Conservation (phyloP, 768 basidiomycete species). For the Cytidiella melzeri region DNA sequence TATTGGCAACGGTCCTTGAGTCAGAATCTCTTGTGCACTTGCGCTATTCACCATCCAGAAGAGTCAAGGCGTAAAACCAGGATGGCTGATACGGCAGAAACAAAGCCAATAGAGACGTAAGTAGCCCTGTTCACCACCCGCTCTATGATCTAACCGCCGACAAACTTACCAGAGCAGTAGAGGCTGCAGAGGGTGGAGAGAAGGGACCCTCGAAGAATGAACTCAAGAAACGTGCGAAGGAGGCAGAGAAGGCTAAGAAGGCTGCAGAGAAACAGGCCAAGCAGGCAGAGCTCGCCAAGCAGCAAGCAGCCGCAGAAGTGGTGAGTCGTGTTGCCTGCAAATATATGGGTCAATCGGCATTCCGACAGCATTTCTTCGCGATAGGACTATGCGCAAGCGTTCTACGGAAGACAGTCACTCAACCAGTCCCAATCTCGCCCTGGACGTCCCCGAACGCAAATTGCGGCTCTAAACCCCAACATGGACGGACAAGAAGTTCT, state of each 20-base stretch:
- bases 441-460: slow-evolving; percentile 52
- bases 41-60: background rate
- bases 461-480: slow-evolving; percentile 53
- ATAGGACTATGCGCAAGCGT: slow-evolving; percentile 71
- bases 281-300: slow-evolving; percentile 65
- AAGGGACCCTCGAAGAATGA: slow-evolving; percentile 79
- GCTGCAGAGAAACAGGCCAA: slow-evolving; percentile 81
- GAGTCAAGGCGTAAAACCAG: slow-evolving; percentile 2
- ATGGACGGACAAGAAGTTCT: slow-evolving; percentile 71
- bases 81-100: slow-evolving; percentile 20
- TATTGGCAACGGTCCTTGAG: background rate
- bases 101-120: slow-evolving; percentile 2
- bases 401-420: slow-evolving; percentile 84
- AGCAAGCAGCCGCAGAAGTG: slow-evolving; percentile 59
- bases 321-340: too few species aligned
- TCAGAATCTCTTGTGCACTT: slow-evolving; percentile 5
- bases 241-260: slow-evolving; percentile 85
- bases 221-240: slow-evolving; percentile 87
- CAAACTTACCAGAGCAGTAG: slow-evolving; percentile 1
- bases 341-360: background rate
- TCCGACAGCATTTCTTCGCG: background rate
- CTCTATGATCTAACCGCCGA: background rate
- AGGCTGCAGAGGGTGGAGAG: slow-evolving; percentile 19
- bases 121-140: too few species aligned
- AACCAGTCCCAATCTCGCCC: slow-evolving; percentile 86